phyloP scores from a whole-genome alignment of 148 eudicot species.

The Diospyros kaki region DNA sequence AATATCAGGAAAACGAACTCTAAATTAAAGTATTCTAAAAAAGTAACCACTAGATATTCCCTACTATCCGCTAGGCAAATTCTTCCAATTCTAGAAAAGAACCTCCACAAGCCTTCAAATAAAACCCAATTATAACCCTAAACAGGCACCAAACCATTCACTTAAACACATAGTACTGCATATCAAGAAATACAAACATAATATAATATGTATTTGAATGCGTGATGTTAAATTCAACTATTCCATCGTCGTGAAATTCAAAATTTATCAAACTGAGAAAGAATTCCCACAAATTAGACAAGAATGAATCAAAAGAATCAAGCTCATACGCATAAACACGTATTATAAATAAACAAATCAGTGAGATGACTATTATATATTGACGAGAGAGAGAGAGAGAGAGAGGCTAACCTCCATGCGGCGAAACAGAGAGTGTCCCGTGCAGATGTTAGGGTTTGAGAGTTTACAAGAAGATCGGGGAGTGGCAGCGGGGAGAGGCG shows the following conservation, averaged over 20 bases:
- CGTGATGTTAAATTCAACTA: background rate
- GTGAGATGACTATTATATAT: background rate
- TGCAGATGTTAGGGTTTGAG: slow-evolving; percentile 23
- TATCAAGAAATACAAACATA: background rate
- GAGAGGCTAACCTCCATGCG: slow-evolving; percentile 56
- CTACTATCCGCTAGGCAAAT: no score
- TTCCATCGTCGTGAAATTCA: background rate
- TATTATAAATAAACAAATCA: background rate
- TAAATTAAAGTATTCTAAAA: no score
- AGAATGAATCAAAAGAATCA: background rate
- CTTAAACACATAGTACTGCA: background rate
- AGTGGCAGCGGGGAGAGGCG: slow-evolving; percentile 12
- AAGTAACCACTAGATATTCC: no score
- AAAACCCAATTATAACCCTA: background rate
- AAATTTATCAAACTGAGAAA: background rate
- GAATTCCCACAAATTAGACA: background rate
- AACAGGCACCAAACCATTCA: background rate
- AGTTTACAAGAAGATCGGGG: slow-evolving; percentile 10
- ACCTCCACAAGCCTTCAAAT: background rate
- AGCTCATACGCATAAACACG: background rate
- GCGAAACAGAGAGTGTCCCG: slow-evolving; percentile 56
- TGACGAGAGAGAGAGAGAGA: background rate
- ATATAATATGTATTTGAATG: background rate
- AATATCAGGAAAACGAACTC: no score
- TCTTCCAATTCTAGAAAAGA: no score